Conservation (phyloP, 495 filamentous ascomycete species). For the Gamarada debralockiae region DNA sequence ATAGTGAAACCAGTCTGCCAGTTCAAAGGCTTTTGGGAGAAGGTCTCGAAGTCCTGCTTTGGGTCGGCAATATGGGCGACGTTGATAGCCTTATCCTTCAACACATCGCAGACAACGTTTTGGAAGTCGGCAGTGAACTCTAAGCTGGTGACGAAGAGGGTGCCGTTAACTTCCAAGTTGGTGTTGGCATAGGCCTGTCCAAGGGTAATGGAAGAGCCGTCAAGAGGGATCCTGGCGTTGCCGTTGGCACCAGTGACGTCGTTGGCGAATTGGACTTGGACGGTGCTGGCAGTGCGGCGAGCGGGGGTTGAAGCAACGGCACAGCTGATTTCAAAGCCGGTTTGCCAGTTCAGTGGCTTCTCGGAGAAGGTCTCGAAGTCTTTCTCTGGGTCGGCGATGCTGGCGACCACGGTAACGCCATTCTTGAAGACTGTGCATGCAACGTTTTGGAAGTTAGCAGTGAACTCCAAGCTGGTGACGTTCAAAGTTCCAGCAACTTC, state of each 20-base stretch:
- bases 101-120: neutral
- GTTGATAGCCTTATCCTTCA: neutral
- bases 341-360: slow-evolving; percentile 6
- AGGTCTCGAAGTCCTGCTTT: slow-evolving; percentile 2
- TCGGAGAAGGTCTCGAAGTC: slow-evolving; percentile 4
- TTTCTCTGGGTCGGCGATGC: slow-evolving; percentile 2
- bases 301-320: neutral
- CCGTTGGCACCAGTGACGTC: neutral
- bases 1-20: slow-evolving; percentile 6
- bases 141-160: slow-evolving; percentile 2
- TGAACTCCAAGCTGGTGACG: neutral
- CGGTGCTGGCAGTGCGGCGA: neutral
- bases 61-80: slow-evolving; percentile 4
- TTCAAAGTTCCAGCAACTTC: neutral
- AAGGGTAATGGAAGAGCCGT: slow-evolving; percentile 1
- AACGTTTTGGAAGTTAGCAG: slow-evolving; percentile 1
- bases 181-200: slow-evolving; percentile 4
- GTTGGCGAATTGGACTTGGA: neutral
- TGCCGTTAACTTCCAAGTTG: slow-evolving; percentile 1
- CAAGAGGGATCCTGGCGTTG: slow-evolving; percentile 3
- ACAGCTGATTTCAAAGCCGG: slow-evolving; percentile 1
- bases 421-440: neutral
- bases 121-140: slow-evolving; percentile 1
- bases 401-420: neutral
- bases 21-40: slow-evolving; percentile 7